These are phyloP conservation scores for Tetrahymena thermophila DNA, from an alignment of 73 alveolate species.

Conservation along the genomic window DNA sequence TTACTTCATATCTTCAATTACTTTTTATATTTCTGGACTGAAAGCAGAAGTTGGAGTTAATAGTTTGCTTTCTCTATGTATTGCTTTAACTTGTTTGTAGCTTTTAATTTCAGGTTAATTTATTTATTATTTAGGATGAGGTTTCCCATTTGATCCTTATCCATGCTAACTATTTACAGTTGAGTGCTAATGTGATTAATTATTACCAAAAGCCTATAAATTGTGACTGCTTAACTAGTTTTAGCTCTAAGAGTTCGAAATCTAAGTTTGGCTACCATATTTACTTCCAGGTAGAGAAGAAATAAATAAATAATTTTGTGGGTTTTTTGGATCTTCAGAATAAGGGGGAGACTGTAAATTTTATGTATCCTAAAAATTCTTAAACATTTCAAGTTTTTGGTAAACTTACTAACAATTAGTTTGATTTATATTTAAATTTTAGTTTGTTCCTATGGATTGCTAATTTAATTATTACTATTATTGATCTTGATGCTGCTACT, in stretches of 20 bases:
- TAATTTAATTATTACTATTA: neutral
- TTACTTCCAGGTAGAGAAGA: neutral
- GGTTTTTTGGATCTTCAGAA: neutral
- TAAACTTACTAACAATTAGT: neutral
- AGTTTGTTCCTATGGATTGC: neutral
- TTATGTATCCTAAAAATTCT: neutral
- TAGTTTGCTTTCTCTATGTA: neutral
- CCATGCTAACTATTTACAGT: neutral
- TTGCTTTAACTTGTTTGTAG: neutral
- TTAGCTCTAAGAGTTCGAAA: neutral
- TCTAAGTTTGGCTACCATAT: neutral
- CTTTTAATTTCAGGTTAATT: neutral
- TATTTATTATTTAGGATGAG: neutral
- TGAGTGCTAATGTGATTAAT: neutral
- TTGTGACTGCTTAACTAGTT: neutral
- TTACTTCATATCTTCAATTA: neutral
- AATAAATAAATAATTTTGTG: neutral
- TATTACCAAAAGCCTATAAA: neutral
- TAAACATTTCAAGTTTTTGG: neutral
- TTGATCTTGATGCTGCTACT: neutral
- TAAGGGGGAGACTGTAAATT: neutral
- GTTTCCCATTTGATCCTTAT: neutral
- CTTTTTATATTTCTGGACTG: neutral
- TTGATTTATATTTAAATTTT: neutral
- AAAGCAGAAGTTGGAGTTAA: neutral